Conservation (phyloP, 495 filamentous ascomycete species). For the Paragyromitra xinjiangensis region DNA sequence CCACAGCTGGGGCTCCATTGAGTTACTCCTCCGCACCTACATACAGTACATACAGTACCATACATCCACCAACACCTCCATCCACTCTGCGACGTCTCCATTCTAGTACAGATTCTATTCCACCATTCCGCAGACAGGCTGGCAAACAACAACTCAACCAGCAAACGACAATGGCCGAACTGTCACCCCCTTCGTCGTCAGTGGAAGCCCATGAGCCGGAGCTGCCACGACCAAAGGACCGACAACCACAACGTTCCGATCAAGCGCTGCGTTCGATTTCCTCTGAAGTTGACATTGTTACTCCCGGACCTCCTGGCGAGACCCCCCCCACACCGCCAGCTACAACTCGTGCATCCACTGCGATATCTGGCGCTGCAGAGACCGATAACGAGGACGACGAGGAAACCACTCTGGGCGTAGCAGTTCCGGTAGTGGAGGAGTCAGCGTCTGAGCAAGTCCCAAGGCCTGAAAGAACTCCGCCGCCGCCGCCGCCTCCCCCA, state of each 20-base stretch:
- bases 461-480: conserved; percentile 38
- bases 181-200: conserved; percentile 48
- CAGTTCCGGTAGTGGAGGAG: conserved; percentile 46
- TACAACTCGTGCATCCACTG: conserved; percentile 54
- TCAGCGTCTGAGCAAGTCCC: conserved; percentile 41
- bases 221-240: conserved; percentile 38
- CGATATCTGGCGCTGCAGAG: conserved; percentile 51
- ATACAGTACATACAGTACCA: conserved; percentile 45
- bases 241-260: conserved; percentile 37
- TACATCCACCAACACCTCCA: conserved; percentile 44
- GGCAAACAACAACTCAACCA: conserved; percentile 52
- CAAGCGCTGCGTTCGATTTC: conserved; percentile 49
- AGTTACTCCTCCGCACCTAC: conserved; percentile 50
- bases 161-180: conserved; percentile 51
- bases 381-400: conserved; percentile 53
- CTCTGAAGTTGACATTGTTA: conserved; percentile 46
- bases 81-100: conserved; percentile 39
- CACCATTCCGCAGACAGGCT: conserved; percentile 42
- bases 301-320: conserved; percentile 48
- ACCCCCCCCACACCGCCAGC: conserved; percentile 51
- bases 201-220: conserved; percentile 47
- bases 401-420: conserved; percentile 49
- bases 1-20: conserved; percentile 36
- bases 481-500: conserved; percentile 38
- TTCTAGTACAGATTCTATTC: conserved; percentile 35